Evolutionary conservation across 495 filamentous ascomycete genomes (phyloP), one percentile per base, ranked within the genome.

Genomic region (Neurospora pannonica): DNA sequence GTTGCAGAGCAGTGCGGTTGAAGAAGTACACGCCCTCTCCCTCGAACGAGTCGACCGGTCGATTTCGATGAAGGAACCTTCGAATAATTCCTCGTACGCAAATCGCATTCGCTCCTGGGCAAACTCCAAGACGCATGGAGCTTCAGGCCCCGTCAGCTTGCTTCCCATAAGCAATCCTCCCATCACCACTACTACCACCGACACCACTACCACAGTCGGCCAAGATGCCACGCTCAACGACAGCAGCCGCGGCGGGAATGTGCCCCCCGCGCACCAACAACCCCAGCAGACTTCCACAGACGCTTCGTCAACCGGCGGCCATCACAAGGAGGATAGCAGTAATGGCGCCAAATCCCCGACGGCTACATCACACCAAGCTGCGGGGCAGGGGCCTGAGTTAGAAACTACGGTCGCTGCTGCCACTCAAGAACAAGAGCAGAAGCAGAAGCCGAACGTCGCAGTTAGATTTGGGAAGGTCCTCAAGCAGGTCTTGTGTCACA

Each of bases 11-110:
- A 15, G 54, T 67, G 54, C 28, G 28, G 54, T 67, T 67, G 54
- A 67, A 67, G 6, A 67, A 67, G 54, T 67, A 67, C 28, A 60
- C 38, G 71, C 43, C 71, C 42, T 72, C 39, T 40, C 31, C 42
- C 38, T 34, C 40, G 19, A 38, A 36, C 73, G 13, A 40, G 24
- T 39, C 39, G 31, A 70, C 54, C 71, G 40, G 62, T 72, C 62
- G n/a, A 71, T 71, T 80, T 89, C 88, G 88, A 91, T 91, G 89
- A 90, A 89, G 88, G 84, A 90, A 85, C 83, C 84, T 82, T 88
- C 86, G 82, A 81, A 86, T 83, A 77, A 86, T 76, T 78, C 84
- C 77, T 80, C 82, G 79, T 81, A 82, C 80, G 83, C 84, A 89
- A 85, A 89, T 86, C 85, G 86, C 82, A 86, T 87, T 79, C 86